These are phyloP conservation scores for Ascodesmis nigricans DNA, from an alignment of 495 filamentous ascomycete genomes.

Conservation along the genomic window DNA sequence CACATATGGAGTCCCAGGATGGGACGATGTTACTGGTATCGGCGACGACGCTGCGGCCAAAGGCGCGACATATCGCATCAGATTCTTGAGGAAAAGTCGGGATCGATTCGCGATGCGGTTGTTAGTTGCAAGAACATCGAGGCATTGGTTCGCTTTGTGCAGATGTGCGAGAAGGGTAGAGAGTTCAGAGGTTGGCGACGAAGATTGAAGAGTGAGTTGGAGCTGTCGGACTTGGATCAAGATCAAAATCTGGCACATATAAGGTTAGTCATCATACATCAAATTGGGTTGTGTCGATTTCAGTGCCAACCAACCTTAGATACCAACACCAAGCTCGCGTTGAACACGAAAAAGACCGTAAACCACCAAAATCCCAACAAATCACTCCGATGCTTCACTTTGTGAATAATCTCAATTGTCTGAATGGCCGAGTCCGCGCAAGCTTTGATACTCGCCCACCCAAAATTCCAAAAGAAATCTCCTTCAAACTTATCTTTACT, in stretches of 20 bases:
- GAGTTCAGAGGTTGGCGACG: too few relatives aligned
- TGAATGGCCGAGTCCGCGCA: constrained; percentile 24
- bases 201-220: too few relatives aligned
- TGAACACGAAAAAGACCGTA: constrained; percentile 27
- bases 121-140: constrained; percentile 23
- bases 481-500: constrained; percentile 21
- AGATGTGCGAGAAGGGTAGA: constrained; percentile 17
- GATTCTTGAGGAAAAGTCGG: constrained; percentile 23
- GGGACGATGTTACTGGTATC: background rate
- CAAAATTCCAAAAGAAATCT: constrained; percentile 23
- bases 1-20: background rate
- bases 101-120: constrained; percentile 27
- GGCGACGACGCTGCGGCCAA: constrained; percentile 8
- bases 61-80: constrained; percentile 19
- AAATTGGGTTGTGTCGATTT: too few relatives aligned
- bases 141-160: constrained; percentile 23
- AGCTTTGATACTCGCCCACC: constrained; percentile 23
- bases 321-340: constrained; percentile 24
- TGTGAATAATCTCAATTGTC: constrained; percentile 24
- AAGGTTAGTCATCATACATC: too few relatives aligned
- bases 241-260: too few relatives aligned
- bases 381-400: constrained; percentile 20
- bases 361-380: constrained; percentile 27
- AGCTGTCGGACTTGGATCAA: constrained; percentile 15
- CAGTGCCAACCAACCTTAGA: too few relatives aligned